These are phyloP conservation scores for Drechslerella coelobrocha DNA, from an alignment of 2,329 filamentous ascomycete genomes.

Conservation along the genomic window DNA sequence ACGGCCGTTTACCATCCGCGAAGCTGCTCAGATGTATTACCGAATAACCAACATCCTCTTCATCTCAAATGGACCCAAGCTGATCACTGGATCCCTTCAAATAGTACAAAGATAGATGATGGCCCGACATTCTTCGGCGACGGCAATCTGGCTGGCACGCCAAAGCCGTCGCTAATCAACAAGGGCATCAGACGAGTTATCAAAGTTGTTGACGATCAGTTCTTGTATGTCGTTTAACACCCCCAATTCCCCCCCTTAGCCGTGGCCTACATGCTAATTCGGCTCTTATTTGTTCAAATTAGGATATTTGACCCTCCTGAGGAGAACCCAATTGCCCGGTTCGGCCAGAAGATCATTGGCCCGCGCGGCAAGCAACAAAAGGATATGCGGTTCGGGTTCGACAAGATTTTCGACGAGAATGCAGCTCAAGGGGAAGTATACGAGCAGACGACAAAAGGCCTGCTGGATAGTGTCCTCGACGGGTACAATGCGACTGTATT, in stretches of 20 bases:
- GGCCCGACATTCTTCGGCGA: conserved; percentile 93
- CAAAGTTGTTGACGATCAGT: conserved; percentile 95
- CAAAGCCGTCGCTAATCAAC: conserved; percentile 81
- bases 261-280: too few relatives aligned
- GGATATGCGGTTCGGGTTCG: conserved; percentile 96
- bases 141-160: conserved; percentile 86
- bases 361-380: conserved; percentile 87
- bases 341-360: conserved; percentile 79
- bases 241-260: background rate
- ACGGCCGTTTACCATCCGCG: conserved; percentile 80
- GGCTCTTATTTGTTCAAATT: too few relatives aligned
- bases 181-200: conserved; percentile 90
- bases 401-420: conserved; percentile 95
- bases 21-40: conserved; percentile 86
- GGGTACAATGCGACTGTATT: conserved; percentile 99
- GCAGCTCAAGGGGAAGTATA: conserved; percentile 91
- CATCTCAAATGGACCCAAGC: conserved; percentile 10
- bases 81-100: conserved; percentile 17
- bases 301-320: conserved; percentile 98
- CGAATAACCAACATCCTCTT: background rate
- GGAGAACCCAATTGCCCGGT: conserved; percentile 87
- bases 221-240: conserved; percentile 71
- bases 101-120: conserved; percentile 74
- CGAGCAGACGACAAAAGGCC: conserved; percentile 83
- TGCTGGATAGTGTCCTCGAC: conserved; percentile 94